Evolutionary conservation across 2,329 filamentous ascomycete species (phyloP), one percentile per base, ranked within the genome.

Genomic region (Fusarium sororula): DNA sequence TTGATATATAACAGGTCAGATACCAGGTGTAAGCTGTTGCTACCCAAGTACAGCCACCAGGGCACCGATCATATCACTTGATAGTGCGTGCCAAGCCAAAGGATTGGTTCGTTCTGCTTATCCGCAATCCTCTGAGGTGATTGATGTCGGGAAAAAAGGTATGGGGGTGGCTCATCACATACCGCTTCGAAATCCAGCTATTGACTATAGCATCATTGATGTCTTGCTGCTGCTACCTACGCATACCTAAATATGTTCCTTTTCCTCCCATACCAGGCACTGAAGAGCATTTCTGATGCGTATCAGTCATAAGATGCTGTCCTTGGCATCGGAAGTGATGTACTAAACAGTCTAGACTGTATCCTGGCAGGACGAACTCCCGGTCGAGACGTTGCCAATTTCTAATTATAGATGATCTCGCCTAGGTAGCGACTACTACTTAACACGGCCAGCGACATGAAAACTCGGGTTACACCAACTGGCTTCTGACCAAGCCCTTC

Each of bases 331-430:
- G 58, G 58, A 68, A 74, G 67, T 54, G 28, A 45, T 50, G 39
- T 28, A 66, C 51, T n/a, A 38, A 45, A 47, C 51, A 45, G 47
- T 28, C 32, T 15, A 42, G 42, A 37, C 47, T 30, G 24, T 51
- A 47, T 26, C 57, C 51, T 42, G 45, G 42, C 60, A 28, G 24
- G 38, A 37, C 48, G 20, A 53, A 47, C 63, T 47, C 38, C 39
- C 24, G 17, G 39, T 59, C 26, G 20, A 38, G 39, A 68, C 68
- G 53, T 41, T 13, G 48, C 48, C 41, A 62, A 37, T 37, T 26
- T 54, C 68, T 74, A 74, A 74, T 57, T 72, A 74, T 74, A 75
- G 59, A 20, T 59, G 55, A 69, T 58, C 63, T 74, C 54, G 62
- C 50, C 57, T 63, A 35, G 47, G 41, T 66, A 59, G 66, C 67